Conservation (phyloP, 106 monocot species). For the Acorus calamus region DNA sequence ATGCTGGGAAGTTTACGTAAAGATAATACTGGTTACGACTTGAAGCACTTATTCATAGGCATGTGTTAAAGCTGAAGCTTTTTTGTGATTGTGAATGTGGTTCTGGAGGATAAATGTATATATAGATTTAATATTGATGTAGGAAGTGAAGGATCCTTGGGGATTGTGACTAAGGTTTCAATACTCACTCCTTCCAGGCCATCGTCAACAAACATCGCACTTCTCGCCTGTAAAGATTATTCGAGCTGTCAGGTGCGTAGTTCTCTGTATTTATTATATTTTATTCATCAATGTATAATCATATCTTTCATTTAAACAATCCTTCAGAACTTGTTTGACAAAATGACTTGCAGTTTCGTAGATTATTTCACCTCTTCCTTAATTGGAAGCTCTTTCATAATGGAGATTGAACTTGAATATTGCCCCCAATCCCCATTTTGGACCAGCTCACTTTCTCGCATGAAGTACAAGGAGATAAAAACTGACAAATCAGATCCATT, state of each 20-base stretch:
- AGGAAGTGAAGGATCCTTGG: constrained; percentile 99
- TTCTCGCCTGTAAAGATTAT: constrained; percentile 90
- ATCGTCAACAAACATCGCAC: constrained; percentile 68
- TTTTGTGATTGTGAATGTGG: not conserved
- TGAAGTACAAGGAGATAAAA: no score
- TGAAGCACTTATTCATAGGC: constrained; percentile 98
- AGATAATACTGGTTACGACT: constrained; percentile 97
- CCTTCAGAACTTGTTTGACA: not conserved
- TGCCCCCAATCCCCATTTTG: no score
- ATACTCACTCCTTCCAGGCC: constrained; percentile 72
- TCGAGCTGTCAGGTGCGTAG: constrained; percentile 68
- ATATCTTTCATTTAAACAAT: not conserved
- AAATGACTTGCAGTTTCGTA: no score
- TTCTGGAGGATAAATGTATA: not conserved
- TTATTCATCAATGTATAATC: not conserved
- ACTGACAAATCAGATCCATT: no score
- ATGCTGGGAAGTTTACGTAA: constrained; percentile 89
- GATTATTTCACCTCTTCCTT: no score
- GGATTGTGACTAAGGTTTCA: constrained; percentile 84
- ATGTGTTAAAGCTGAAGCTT: not conserved
- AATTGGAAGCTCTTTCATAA: no score
- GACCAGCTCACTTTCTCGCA: no score
- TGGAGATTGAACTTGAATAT: no score
- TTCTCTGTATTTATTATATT: not conserved
- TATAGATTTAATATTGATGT: constrained; percentile 8